These are phyloP conservation scores for Seiridium unicorne DNA, from an alignment of 2,329 filamentous ascomycete species.

Conservation along the genomic window DNA sequence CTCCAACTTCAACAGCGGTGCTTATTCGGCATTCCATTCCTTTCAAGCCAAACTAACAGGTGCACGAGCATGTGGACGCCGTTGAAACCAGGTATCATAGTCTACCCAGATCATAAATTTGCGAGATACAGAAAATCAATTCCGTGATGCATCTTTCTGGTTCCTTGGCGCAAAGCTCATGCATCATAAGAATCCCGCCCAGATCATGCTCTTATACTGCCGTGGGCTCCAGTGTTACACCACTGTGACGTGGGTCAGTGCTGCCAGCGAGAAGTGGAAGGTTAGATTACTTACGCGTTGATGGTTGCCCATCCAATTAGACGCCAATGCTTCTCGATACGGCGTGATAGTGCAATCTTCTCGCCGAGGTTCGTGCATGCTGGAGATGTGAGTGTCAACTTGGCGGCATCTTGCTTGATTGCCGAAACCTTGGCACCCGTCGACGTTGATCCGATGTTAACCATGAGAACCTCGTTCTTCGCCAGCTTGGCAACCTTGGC, in stretches of 20 bases:
- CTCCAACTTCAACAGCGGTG: too few species aligned
- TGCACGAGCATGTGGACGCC: not conserved
- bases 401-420: slow-evolving; percentile 96
- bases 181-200: slow-evolving; percentile 10
- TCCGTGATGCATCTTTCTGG: not conserved
- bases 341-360: slow-evolving; percentile 93
- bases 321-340: slow-evolving; percentile 99
- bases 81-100: too few species aligned
- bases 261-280: too few species aligned
- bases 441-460: slow-evolving; percentile 97
- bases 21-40: too few species aligned
- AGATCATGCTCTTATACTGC: slow-evolving; percentile 13
- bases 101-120: too few species aligned
- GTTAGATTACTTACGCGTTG: slow-evolving; percentile 51
- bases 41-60: not conserved
- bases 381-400: slow-evolving; percentile 86
- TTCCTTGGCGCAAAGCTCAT: not conserved
- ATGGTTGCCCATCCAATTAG: slow-evolving; percentile 89
- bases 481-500: slow-evolving; percentile 97
- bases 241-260: slow-evolving; percentile 30
- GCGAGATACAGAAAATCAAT: too few species aligned
- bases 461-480: slow-evolving; percentile 99
- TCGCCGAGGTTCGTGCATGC: slow-evolving; percentile 97
- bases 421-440: slow-evolving; percentile 96
- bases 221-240: slow-evolving; percentile 53